phyloP scores from a whole-genome alignment of 2,329 filamentous ascomycete genomes.

The Ceratocystis ficicola region DNA sequence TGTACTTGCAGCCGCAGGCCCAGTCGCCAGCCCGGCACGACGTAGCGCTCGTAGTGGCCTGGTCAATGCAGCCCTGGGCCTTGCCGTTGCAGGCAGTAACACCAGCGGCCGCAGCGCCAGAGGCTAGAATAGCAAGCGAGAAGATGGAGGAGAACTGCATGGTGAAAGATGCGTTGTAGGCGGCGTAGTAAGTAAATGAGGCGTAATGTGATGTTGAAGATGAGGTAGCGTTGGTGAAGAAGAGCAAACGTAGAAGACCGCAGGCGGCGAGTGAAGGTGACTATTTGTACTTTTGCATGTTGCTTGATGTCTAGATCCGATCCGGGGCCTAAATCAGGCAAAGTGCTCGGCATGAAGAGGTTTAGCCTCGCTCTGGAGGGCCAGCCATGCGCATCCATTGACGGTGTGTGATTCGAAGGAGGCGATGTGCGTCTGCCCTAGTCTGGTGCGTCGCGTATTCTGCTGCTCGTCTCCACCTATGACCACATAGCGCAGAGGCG shows the following conservation, averaged over 20 bases:
- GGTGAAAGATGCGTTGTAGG: background rate
- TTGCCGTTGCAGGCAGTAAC: constrained; percentile 8
- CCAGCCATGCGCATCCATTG: no score
- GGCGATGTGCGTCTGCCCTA: no score
- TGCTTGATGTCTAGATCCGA: no score
- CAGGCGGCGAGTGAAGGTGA: background rate
- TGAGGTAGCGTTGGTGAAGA: background rate
- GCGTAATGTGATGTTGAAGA: background rate
- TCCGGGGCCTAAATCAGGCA: no score
- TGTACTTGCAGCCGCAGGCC: constrained; percentile 15
- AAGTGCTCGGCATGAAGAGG: no score
- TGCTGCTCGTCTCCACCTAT: no score
- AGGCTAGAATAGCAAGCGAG: constrained; percentile 3
- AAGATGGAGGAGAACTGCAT: constrained; percentile 15
- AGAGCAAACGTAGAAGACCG: background rate
- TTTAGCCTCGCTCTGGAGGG: no score
- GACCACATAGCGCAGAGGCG: no score
- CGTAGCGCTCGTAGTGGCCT: background rate
- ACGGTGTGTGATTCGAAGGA: no score
- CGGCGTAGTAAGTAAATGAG: background rate
- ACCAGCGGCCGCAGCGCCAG: background rate
- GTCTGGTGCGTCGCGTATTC: no score
- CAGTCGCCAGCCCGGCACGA: constrained; percentile 11
- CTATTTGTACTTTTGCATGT: no score
- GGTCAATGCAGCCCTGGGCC: constrained; percentile 16